These are phyloP conservation scores for Diaporthe citriasiana DNA, from an alignment of 2,329 filamentous ascomycete species.

Conservation along the genomic window DNA sequence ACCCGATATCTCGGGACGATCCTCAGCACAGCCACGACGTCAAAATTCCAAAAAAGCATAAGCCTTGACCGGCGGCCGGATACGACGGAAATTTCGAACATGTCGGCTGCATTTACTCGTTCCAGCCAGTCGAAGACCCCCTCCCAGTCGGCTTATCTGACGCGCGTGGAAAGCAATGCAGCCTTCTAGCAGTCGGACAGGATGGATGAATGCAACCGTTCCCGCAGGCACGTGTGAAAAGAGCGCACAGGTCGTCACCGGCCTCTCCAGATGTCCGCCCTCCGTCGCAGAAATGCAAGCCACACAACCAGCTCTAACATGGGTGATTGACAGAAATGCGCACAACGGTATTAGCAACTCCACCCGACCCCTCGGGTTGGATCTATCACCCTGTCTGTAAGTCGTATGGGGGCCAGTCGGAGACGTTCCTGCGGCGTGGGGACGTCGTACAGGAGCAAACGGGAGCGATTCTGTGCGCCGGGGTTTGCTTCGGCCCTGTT, in stretches of 20 bases:
- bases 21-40: conserved; percentile 9
- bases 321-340: background rate
- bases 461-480: background rate
- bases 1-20: conserved; percentile 12
- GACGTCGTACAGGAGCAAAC: conserved; percentile 21
- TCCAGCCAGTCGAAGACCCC: background rate
- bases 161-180: background rate
- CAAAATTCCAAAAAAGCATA: background rate
- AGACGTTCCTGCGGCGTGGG: background rate
- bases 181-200: background rate
- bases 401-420: conserved; percentile 23
- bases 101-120: too few relatives aligned
- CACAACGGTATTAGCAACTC: background rate
- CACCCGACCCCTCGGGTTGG: background rate
- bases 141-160: background rate
- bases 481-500: background rate
- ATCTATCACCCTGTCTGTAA: background rate
- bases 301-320: background rate
- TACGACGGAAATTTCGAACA: background rate
- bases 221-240: background rate
- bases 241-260: background rate
- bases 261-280: background rate
- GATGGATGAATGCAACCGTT: background rate
- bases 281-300: background rate
- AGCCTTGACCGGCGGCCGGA: conserved; percentile 13